Base-by-base conservation (phyloP, 306 rosid genomes). In the Alnus rubra region DNA sequence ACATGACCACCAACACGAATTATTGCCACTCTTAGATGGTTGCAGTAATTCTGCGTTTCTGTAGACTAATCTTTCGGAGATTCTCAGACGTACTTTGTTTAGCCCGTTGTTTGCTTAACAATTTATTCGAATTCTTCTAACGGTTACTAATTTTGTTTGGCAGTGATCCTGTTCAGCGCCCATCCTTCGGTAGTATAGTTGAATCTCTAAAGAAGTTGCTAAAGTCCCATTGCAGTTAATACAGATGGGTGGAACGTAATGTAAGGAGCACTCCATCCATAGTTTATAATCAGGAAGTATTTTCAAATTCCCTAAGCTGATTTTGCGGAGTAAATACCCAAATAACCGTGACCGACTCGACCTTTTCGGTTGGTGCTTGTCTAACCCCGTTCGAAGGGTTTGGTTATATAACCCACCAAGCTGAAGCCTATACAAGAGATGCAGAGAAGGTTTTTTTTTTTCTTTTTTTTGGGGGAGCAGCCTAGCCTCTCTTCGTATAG, bases 131-230 rank as follows among this genome's bases (percentile, higher is more conserved):
- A 35, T 75, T 53, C 71, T 89, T 53, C 71, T 89, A 50, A 85
- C 44, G 67, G 60, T 75, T 82, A 55, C 51, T 65, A 51, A 15
- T 80, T 73, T 85, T 77, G 16, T 49, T 71, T 80, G 74, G 78
- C 90, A 95, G 98, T 70, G 96, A 88, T 80, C 98, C 98, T 9
- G 76, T 18, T 71, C 87, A 88, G 69, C 93, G 98, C 73, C 98
- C 98, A 12, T 78, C 94, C 48, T 90, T 95, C 33, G 48, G 73
- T 10, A 80, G 83, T 60, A 95, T 92, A 78, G 97, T 95, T 0
- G 92, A 88, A 1, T 83, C 98, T 11, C 82, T 95, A 80, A 95
- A 92, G 92, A 95, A 91, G 90, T 83, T 95, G 84, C 88, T 92
- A 12, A 93, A 82, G 82, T 87, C 98, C 99, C 98, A 1, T 84